phyloP scores from a whole-genome alignment of 106 monocot species.

The Acorus calamus region DNA sequence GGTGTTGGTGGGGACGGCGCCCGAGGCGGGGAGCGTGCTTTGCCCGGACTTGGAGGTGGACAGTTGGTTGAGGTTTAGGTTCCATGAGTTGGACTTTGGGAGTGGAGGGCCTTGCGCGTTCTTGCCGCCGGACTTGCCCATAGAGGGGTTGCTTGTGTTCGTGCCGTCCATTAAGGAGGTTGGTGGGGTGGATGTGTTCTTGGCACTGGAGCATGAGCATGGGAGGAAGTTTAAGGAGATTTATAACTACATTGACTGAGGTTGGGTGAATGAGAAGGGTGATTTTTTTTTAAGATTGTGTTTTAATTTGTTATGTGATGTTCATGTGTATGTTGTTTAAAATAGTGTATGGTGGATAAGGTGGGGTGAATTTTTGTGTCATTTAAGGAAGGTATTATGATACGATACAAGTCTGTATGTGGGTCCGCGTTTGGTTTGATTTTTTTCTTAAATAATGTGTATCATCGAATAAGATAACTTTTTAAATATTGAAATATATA shows the following conservation, averaged over 20 bases:
- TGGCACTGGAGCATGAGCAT: neutral
- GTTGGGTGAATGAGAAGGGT: too few relatives aligned
- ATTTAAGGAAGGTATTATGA: too few relatives aligned
- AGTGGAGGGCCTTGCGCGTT: constrained; percentile 1
- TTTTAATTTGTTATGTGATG: too few relatives aligned
- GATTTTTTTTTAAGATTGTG: too few relatives aligned
- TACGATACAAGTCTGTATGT: too few relatives aligned
- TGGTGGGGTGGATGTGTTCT: neutral
- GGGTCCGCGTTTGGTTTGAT: too few relatives aligned
- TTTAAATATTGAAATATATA: too few relatives aligned
- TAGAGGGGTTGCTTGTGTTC: neutral
- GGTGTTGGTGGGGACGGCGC: neutral
- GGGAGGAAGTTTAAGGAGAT: neutral
- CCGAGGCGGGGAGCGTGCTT: neutral
- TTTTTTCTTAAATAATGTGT: too few relatives aligned
- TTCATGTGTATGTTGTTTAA: too few relatives aligned
- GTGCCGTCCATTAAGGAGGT: neutral
- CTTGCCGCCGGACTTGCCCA: neutral
- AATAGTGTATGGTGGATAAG: too few relatives aligned
- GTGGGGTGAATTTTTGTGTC: too few relatives aligned
- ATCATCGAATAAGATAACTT: too few relatives aligned
- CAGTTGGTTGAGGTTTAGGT: neutral
- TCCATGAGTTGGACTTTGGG: constrained; percentile 4
- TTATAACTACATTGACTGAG: neutral
- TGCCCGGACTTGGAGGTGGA: neutral